A percentile compares a stretch with the other conserved stretches of the same genome.
These are phyloP conservation scores for Irpex sp. DNA, from an alignment of 1,284 basidiomycete genomes.

Conservation along the genomic window DNA sequence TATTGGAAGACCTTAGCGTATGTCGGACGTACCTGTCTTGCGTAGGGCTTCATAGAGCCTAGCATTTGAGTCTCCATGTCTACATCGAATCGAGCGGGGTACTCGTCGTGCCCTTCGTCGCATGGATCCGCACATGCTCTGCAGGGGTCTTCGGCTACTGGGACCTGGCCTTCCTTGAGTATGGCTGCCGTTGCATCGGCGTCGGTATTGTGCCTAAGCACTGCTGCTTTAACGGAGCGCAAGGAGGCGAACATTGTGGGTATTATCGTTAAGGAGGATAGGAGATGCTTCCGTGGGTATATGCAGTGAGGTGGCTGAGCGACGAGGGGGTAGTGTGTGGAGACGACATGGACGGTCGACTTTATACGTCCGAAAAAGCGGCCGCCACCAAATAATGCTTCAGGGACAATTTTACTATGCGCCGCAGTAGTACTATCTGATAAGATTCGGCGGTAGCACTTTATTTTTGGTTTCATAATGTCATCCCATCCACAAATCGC, in stretches of 20 bases:
- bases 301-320: neutral
- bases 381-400: neutral
- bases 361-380: neutral
- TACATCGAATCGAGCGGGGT: slow-evolving; percentile 63
- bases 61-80: slow-evolving; percentile 78
- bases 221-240: slow-evolving; percentile 17
- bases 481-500: too few species aligned
- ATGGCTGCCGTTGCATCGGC: slow-evolving; percentile 18
- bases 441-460: neutral
- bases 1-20: neutral
- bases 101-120: slow-evolving; percentile 73
- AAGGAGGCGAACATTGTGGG: neutral
- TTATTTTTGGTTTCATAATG: neutral
- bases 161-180: slow-evolving; percentile 49
- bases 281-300: neutral
- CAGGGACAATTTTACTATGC: neutral
- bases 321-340: neutral
- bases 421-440: neutral
- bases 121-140: slow-evolving; percentile 75
- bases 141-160: slow-evolving; percentile 68
- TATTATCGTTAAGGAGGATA: neutral
- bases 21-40: slow-evolving; percentile 56
- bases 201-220: slow-evolving; percentile 26
- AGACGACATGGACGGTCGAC: neutral
- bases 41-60: slow-evolving; percentile 78